phyloP scores from a whole-genome alignment of 1,284 basidiomycete species.

The Boletus holoroseus region DNA sequence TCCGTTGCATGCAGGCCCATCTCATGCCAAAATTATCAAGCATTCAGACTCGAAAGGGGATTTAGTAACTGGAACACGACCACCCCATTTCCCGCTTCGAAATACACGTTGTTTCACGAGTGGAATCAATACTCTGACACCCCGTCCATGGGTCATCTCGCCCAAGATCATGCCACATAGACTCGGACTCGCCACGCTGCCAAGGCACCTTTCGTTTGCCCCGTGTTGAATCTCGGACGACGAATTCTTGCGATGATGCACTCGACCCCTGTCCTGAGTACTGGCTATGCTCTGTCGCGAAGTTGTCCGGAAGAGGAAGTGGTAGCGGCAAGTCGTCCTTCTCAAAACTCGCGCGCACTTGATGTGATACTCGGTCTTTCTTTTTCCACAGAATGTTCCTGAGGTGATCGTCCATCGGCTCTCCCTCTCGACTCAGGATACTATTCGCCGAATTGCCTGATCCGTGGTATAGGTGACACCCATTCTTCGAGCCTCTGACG shows the following conservation, averaged over 20 bases:
- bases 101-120: not conserved
- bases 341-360: not conserved
- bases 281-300: slow-evolving; percentile 7
- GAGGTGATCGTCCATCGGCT: slow-evolving; percentile 3
- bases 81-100: not conserved
- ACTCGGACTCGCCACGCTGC: not conserved
- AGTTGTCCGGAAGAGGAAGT: slow-evolving; percentile 14
- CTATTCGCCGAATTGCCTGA: not conserved
- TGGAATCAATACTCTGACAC: not conserved
- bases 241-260: slow-evolving; percentile 2
- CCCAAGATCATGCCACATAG: not conserved
- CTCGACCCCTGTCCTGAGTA: not conserved
- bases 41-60: slow-evolving; percentile 11
- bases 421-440: not conserved
- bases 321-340: slow-evolving; percentile 2
- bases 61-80: slow-evolving; percentile 11
- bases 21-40: not conserved
- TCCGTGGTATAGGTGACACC: not conserved
- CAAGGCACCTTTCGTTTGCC: slow-evolving; percentile 2
- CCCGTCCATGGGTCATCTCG: not conserved
- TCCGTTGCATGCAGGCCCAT: not conserved
- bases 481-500: not conserved
- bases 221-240: slow-evolving; percentile 1
- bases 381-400: slow-evolving; percentile 2
- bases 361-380: slow-evolving; percentile 2